These are phyloP conservation scores for Haplosporangium sp. DNA, from an alignment of 371 early-diverging fungal species.

Conservation along the genomic window DNA sequence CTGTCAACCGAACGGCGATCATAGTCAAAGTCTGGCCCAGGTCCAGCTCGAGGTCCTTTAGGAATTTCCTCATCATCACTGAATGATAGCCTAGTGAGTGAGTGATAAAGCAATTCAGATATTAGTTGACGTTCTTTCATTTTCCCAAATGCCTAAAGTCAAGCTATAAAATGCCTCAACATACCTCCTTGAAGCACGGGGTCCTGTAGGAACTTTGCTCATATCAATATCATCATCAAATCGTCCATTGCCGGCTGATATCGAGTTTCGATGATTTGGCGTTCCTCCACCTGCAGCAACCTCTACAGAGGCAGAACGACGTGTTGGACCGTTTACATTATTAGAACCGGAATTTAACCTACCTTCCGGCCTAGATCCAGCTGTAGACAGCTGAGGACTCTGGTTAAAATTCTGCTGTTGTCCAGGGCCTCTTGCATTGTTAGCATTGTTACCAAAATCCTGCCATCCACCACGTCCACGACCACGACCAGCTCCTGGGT, in stretches of 20 bases:
- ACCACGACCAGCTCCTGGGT: slow-evolving; percentile 33
- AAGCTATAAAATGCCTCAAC: too few relatives aligned
- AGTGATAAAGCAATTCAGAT: not conserved
- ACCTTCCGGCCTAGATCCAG: slow-evolving; percentile 10
- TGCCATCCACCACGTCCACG: slow-evolving; percentile 47
- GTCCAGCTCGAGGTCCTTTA: slow-evolving; percentile 40
- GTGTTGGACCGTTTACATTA: not conserved
- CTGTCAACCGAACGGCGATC: slow-evolving; percentile 8
- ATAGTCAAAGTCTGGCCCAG: slow-evolving; percentile 27
- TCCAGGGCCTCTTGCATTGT: slow-evolving; percentile 17
- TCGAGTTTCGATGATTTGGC: not conserved
- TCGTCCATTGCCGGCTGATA: slow-evolving; percentile 16
- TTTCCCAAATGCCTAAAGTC: too few relatives aligned
- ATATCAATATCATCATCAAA: slow-evolving; percentile 48
- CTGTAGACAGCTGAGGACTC: not conserved
- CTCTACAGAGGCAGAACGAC: slow-evolving; percentile 9
- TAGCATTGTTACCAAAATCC: slow-evolving; percentile 18
- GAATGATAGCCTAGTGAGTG: slow-evolving; percentile 18
- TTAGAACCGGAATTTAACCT: not conserved
- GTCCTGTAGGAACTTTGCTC: slow-evolving; percentile 50
- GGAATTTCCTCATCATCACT: slow-evolving; percentile 42
- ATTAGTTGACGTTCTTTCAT: not conserved
- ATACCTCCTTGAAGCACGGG: slow-evolving; percentile 43
- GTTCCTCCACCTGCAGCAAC: not conserved
- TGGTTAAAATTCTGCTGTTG: slow-evolving; percentile 11